Evolutionary conservation across 2,329 filamentous ascomycete species (phyloP), one percentile per base, ranked within the genome.

Genomic region (Aspergillus ruber): DNA sequence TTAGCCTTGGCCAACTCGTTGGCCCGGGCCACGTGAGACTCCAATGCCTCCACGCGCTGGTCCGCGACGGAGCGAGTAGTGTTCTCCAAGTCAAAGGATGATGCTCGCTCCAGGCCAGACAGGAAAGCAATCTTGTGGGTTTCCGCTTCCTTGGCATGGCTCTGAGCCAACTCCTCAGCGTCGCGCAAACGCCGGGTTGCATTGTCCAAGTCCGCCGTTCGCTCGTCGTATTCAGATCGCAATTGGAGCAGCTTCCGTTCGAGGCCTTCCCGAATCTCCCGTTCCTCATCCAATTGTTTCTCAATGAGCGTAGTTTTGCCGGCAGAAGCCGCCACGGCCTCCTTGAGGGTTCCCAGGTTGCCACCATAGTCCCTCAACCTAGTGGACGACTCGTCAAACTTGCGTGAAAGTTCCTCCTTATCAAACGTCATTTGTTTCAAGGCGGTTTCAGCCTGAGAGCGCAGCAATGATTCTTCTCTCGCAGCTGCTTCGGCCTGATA

Each of bases 151-250:
- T 84, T 82, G 4, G 90, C 88, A 66, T 95, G 85, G 56, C 85
- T 89, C 60, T 94, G 87, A 1, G 88, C 87, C 40, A 97, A 72
- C 61, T 95, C 89, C 69, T 98, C 90, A 0, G 88, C 83, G 66
- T 96, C 90, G 36, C 81, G 83, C 43, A 98, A 72, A 44, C 87
- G 84, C 56, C 89, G 83, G 1, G 80, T 84, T 0, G 83, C 78
- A 17, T 79, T 79, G 40, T 90, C 88, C 3, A 97, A 76, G 63
- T 98, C 91, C 0, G 82, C 76, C 8, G 82, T 85, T 29, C 83
- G 81, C 44, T 86, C 80, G 62, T 97, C 93, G 59, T 95, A 87
- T 63, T 97, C 90, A 18, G 82, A 76, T 65, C 85, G 86, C 35
- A 97, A 78, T 55, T 86, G 84, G 42, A 79, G 77, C 6, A 96